Conservation (phyloP, 768 basidiomycete genomes). For the Pleurotus cornucopiae region DNA sequence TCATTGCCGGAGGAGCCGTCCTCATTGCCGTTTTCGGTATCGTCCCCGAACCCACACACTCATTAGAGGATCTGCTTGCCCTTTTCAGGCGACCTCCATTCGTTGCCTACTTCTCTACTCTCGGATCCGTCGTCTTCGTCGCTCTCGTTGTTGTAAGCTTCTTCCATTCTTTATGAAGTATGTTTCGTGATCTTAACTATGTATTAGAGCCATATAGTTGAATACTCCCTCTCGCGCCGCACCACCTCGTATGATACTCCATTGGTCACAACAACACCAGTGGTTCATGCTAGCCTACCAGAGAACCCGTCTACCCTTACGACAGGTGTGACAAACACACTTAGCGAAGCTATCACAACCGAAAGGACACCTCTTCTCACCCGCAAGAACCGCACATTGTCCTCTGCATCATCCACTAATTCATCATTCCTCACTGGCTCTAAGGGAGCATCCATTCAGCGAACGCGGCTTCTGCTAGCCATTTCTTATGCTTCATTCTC, state of each 20-base stretch:
- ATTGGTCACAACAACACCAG: constrained; percentile 19
- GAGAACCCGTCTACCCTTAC: constrained; percentile 35
- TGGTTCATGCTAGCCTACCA: constrained; percentile 32
- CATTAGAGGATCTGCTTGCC: constrained; percentile 76
- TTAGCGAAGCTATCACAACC: constrained; percentile 28
- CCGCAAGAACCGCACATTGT: constrained; percentile 28
- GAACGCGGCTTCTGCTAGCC: constrained; percentile 62
- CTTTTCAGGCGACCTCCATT: constrained; percentile 78
- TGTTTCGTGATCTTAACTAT: neutral
- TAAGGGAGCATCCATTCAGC: constrained; percentile 23
- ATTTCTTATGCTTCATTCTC: constrained; percentile 85
- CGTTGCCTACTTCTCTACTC: constrained; percentile 73
- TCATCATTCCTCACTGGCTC: constrained; percentile 16
- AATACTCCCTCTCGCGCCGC: constrained; percentile 54
- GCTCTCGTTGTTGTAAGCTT: constrained; percentile 60
- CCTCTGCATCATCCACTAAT: constrained; percentile 21
- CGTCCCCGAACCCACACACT: constrained; percentile 82
- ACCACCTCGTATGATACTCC: constrained; percentile 16
- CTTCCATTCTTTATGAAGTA: neutral
- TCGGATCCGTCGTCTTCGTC: constrained; percentile 55
- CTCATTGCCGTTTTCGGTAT: constrained; percentile 91
- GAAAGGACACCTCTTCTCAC: constrained; percentile 61
- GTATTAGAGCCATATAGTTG: constrained; percentile 65
- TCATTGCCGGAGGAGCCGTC: constrained; percentile 86
- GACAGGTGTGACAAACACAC: constrained; percentile 26